Conservation (phyloP, 805 yeast species). For the Saccharomycopsis sp. region DNA sequence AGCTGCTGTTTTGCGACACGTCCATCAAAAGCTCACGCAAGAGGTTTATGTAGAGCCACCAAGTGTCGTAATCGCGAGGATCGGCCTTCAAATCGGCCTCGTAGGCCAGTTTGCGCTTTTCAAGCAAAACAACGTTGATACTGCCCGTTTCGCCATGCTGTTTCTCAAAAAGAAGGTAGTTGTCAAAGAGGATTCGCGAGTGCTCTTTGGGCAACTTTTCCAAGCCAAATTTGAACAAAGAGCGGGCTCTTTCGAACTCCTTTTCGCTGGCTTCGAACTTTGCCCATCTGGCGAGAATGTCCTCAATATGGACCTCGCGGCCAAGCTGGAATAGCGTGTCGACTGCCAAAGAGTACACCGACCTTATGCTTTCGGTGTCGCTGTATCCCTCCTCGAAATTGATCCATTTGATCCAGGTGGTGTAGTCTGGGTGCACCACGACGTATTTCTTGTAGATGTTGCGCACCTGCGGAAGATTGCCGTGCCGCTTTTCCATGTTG, state of each 20-base stretch:
- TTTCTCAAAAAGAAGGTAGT: slow-evolving; percentile 55
- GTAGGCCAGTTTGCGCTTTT: slow-evolving; percentile 51
- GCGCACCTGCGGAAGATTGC: slow-evolving; percentile 46
- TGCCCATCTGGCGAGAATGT: slow-evolving; percentile 49
- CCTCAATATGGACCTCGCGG: slow-evolving; percentile 25
- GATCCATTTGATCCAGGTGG: slow-evolving; percentile 72
- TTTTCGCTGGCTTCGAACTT: slow-evolving; percentile 57
- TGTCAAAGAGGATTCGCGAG: slow-evolving; percentile 32
- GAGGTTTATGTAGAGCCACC: slow-evolving; percentile 72
- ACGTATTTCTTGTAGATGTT: slow-evolving; percentile 52
- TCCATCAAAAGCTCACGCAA: slow-evolving; percentile 33
- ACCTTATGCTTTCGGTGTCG: slow-evolving; percentile 41
- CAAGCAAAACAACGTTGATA: slow-evolving; percentile 44
- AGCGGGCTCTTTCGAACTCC: slow-evolving; percentile 58
- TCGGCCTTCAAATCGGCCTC: slow-evolving; percentile 39
- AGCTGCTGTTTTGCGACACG: slow-evolving; percentile 25
- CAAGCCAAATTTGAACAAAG: slow-evolving; percentile 48
- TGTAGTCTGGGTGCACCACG: slow-evolving; percentile 41
- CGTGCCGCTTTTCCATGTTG: slow-evolving; percentile 62
- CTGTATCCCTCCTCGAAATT: slow-evolving; percentile 58
- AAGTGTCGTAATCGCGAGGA: slow-evolving; percentile 61
- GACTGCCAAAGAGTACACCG: slow-evolving; percentile 60
- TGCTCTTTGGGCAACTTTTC: slow-evolving; percentile 36
- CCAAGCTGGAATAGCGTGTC: slow-evolving; percentile 39
- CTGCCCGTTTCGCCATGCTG: slow-evolving; percentile 48